Conservation (phyloP, 225 moss, liverwort and hornwort genomes). For the Neckera pumila region DNA sequence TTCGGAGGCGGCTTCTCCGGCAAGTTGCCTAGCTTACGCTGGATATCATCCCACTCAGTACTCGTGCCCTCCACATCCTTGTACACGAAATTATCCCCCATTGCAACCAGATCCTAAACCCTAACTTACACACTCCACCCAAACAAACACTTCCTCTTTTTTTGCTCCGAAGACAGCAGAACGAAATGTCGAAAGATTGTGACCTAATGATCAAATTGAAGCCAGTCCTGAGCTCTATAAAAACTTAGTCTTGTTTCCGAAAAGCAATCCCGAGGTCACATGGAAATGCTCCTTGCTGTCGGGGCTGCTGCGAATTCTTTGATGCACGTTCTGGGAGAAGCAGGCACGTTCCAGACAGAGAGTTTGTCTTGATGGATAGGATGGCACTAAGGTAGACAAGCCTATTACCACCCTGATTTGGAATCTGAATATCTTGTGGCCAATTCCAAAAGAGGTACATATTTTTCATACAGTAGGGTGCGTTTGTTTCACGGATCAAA, state of each 20-base stretch:
- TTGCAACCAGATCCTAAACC: not conserved
- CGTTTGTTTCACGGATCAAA: too few relatives aligned
- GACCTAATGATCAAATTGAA: not conserved
- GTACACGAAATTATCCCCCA: slow-evolving; percentile 93
- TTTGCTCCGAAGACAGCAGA: not conserved
- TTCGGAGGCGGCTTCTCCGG: slow-evolving; percentile 58
- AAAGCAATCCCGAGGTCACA: not conserved
- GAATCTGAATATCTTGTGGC: too few relatives aligned
- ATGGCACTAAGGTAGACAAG: not conserved
- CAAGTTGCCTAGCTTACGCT: slow-evolving; percentile 80
- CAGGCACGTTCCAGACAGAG: not conserved
- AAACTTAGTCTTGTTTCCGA: not conserved
- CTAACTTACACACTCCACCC: not conserved
- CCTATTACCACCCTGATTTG: too few relatives aligned
- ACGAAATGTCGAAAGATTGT: not conserved
- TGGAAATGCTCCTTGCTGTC: not conserved
- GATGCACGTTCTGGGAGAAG: not conserved
- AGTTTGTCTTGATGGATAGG: not conserved
- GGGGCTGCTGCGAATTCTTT: not conserved
- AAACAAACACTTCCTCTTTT: not conserved
- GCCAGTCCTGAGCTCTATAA: not conserved
- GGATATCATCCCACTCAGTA: slow-evolving; percentile 94
- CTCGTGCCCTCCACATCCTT: slow-evolving; percentile 94
- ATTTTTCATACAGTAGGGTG: too few relatives aligned
- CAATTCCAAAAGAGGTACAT: too few relatives aligned